These are phyloP conservation scores for Beauveria pseudobassiana DNA, from an alignment of 2,329 filamentous ascomycete species.

Conservation along the genomic window DNA sequence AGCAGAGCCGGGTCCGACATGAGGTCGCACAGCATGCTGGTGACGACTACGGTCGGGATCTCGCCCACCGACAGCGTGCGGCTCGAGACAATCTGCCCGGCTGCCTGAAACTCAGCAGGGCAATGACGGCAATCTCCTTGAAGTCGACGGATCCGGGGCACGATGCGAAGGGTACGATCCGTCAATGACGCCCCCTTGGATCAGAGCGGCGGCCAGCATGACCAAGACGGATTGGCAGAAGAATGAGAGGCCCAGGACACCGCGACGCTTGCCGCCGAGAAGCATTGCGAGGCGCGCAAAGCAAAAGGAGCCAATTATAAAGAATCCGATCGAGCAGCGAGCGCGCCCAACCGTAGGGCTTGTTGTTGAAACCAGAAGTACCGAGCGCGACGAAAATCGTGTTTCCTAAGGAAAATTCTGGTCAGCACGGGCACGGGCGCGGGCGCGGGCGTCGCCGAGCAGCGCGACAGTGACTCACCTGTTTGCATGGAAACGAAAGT, in stretches of 20 bases:
- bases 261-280: conserved; percentile 28
- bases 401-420: conserved; percentile 35
- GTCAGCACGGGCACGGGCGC: not conserved
- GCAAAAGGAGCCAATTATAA: conserved; percentile 44
- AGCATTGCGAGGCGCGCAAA: conserved; percentile 28
- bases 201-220: conserved; percentile 43
- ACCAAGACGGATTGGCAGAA: conserved; percentile 44
- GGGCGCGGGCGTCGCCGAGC: not conserved
- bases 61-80: conserved; percentile 44
- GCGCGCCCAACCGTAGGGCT: conserved; percentile 43
- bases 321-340: conserved; percentile 45
- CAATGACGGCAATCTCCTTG: conserved; percentile 33
- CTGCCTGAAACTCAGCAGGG: conserved; percentile 46
- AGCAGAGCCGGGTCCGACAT: conserved; percentile 42
- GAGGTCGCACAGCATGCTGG: conserved; percentile 46
- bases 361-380: conserved; percentile 39
- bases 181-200: conserved; percentile 32
- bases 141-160: conserved; percentile 16
- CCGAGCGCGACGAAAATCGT: conserved; percentile 57
- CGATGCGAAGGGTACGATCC: conserved; percentile 9
- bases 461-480: conserved; percentile 12
- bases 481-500: conserved; percentile 36
- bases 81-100: conserved; percentile 44
- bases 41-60: conserved; percentile 47
- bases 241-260: conserved; percentile 41